Evolutionary conservation across 2,329 filamentous ascomycete genomes (phyloP), one percentile per base, ranked within the genome.

Genomic region (Epichloe amarillans): DNA sequence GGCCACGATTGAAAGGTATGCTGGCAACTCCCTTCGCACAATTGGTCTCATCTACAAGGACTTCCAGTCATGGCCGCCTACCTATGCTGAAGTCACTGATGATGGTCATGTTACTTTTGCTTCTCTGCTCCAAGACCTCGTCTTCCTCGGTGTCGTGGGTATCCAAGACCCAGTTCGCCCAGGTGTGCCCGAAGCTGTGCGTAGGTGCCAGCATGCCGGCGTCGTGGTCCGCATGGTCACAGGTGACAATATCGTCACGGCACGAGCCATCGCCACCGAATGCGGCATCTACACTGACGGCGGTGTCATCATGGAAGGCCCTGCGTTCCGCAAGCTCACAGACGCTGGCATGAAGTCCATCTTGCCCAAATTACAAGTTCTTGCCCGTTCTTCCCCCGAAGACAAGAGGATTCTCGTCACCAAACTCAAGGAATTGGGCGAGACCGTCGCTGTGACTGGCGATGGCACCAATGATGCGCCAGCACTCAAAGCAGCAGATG

Each of bases 211-310:
- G 62, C 74, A 77, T 50, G 86, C 86, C 5, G 86, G 86, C 53
- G 86, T 91, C 11, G 77, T 84, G 54, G 85, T 90, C 17, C 84
- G 86, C 60, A 91, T 91, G 86, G 86, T 91, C 3, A 91, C 86
- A 4, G 86, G 86, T 55, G 86, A 91, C 69, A 90, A 91, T 67
- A 80, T 84, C 57, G 69, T 86, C 53, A 91, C 86, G 6, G 86
- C 86, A 1, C 79, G 85, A 63, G 84, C 86, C 21, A 91, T 91
- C 58, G 86, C 86, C 19, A 76, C 75, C 57, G 86, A 90, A 59
- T 89, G 86, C 63, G 85, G 86, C 40, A 90, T 91, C 53, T 74
- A 86, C 51, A 67, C 74, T 3, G 76, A 81, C 58, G 84, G 83
- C 46, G 30, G 30, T 30, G 62, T 87, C 51, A 79, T 88, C 36